Conservation (phyloP, 805 yeast genomes). For the Starmerella cellae region DNA sequence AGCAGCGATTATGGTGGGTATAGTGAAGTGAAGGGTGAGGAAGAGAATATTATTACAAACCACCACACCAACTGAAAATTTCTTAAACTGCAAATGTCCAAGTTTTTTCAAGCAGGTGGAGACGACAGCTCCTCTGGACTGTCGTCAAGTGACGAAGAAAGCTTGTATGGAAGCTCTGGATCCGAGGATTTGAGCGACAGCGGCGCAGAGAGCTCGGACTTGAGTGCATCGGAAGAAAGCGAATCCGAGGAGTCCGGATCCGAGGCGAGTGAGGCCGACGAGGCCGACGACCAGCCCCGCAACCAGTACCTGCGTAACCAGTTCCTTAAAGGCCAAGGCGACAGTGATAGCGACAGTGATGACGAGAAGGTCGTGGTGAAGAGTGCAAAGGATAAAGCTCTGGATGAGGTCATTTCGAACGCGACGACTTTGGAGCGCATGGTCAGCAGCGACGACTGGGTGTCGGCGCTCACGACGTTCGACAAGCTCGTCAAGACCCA, state of each 20-base stretch:
- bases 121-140: constrained; percentile 41
- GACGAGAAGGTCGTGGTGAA: constrained; percentile 78
- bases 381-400: constrained; percentile 81
- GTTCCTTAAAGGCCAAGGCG: constrained; percentile 28
- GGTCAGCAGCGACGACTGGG: constrained; percentile 60
- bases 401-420: constrained; percentile 67
- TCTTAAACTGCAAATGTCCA: constrained; percentile 46
- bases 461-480: constrained; percentile 53
- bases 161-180: constrained; percentile 33
- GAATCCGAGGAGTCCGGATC: constrained; percentile 35
- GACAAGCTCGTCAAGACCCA: constrained; percentile 61
- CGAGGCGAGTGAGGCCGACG: constrained; percentile 31
- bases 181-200: constrained; percentile 32
- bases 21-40: no score
- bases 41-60: neutral
- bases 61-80: constrained; percentile 10
- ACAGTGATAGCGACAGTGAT: constrained; percentile 40
- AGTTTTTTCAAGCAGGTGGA: constrained; percentile 57
- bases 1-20: no score
- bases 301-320: constrained; percentile 25
- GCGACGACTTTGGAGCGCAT: constrained; percentile 57
- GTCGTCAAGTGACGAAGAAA: constrained; percentile 51
- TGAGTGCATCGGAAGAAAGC: constrained; percentile 31
- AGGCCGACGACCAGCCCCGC: constrained; percentile 29
- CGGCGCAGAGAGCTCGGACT: constrained; percentile 24